phyloP scores from a whole-genome alignment of 768 basidiomycete genomes.

The Hygrophoropsis aurantiaca region DNA sequence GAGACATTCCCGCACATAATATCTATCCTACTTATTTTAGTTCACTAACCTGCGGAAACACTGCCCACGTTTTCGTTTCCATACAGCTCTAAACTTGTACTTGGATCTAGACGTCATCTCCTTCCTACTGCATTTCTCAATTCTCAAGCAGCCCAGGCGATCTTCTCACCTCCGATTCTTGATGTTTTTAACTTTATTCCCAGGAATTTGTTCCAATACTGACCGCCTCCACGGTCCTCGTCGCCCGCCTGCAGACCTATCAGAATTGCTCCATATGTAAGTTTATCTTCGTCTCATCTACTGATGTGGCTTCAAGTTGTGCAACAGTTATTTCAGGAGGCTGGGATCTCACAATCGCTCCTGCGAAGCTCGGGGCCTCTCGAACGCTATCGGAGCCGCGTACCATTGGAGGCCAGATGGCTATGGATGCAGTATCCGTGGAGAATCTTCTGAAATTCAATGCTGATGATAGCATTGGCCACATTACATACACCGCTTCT shows the following conservation, averaged over 20 bases:
- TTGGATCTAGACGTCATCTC: conserved; percentile 1
- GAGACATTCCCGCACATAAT: no score
- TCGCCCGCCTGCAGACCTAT: conserved; percentile 11
- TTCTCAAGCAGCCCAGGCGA: conserved; percentile 13
- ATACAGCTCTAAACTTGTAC: background rate
- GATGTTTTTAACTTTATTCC: conserved; percentile 9
- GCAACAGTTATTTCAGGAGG: conserved; percentile 11
- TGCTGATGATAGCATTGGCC: background rate
- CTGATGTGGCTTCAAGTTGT: background rate
- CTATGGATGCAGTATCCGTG: background rate
- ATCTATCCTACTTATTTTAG: no score
- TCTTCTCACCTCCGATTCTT: conserved; percentile 12
- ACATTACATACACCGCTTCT: conserved; percentile 4
- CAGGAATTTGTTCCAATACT: conserved; percentile 4
- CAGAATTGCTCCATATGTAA: conserved; percentile 16
- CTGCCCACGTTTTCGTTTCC: background rate
- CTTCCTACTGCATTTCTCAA: background rate
- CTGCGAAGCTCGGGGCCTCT: background rate
- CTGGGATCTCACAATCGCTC: conserved; percentile 7
- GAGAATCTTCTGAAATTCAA: background rate
- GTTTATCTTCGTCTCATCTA: background rate
- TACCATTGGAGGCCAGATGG: background rate
- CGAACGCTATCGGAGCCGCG: conserved; percentile 10
- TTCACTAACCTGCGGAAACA: no score
- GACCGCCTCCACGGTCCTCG: conserved; percentile 1